Evolutionary conservation across 2,329 filamentous ascomycete genomes (phyloP), one percentile per base, ranked within the genome.

Genomic region (Pseudogymnoascus sp.): DNA sequence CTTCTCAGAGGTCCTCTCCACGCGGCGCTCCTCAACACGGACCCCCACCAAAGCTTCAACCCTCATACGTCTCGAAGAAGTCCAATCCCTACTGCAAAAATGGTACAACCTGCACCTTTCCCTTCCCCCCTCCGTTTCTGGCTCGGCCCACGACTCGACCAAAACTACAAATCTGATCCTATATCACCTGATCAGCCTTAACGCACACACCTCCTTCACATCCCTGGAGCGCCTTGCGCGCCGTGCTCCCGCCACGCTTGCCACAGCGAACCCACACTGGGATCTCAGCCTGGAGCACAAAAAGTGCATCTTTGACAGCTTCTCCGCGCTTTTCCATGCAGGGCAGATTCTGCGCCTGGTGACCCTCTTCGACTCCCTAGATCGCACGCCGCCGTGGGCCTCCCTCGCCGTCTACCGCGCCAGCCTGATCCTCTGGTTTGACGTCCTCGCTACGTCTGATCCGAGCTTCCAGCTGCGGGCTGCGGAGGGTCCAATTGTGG

Each of bases 131-230:
- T 60, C 56, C 7, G 74, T 77, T 9, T 81, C 84, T 70, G 75
- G 78, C 68, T 83, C 84, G 69, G 74, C 76, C n/a, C 80, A 86
- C 69, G 80, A 82, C 1, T 74, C 76, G 59, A 88, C 86, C 66
- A 75, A 82, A 14, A 78, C 86, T 66, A 88, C 84, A 70, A 89
- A 87, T 69, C 74, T 90, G 43, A 82, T 88, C 46, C 80, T 90
- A 65, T 90, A 88, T 72, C 88, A 91, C 68, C 79, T 90, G 43
- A 85, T 90, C 70, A 86, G 82, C 59, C 79, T 91, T 64, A 89
- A 89, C 68, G 82, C 84, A 7, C 82, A 88, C 28, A 87, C 86
- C 14, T 85, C 84, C 73, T 88, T 90, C 70, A 79, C 83, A 1
- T 84, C 87, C 68, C 84, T 90, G 53, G 88, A 90, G 75, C 79